phyloP scores from a whole-genome alignment of 495 filamentous ascomycete genomes.

The Bacidia gigantensis region DNA sequence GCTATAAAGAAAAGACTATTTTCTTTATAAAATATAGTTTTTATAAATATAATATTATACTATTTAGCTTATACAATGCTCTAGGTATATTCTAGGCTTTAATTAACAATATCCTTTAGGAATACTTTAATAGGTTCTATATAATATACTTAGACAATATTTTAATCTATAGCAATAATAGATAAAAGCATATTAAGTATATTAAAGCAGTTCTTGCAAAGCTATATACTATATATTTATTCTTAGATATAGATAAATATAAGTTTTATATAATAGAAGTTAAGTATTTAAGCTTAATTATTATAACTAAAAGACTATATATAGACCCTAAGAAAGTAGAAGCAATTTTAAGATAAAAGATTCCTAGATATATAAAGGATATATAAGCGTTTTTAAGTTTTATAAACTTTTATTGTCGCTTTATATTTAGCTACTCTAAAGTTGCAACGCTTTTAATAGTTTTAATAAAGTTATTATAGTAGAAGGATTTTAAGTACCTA shows the following conservation, averaged over 20 bases:
- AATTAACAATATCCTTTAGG: background rate
- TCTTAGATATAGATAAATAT: constrained; percentile 1
- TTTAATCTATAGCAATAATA: background rate
- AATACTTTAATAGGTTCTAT: background rate
- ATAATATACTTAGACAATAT: background rate
- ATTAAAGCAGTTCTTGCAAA: background rate
- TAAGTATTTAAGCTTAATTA: constrained; percentile 2
- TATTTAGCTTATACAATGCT: background rate
- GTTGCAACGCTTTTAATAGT: background rate
- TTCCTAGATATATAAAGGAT: background rate
- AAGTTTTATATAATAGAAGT: constrained; percentile 2
- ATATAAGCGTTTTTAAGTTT: background rate
- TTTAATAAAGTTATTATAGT: background rate
- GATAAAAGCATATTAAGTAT: constrained; percentile 1
- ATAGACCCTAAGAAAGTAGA: constrained; percentile 3
- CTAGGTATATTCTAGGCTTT: background rate
- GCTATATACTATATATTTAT: background rate
- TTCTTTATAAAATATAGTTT: background rate
- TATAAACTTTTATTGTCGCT: background rate
- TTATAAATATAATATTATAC: background rate
- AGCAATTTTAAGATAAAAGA: background rate
- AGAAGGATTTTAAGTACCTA: background rate
- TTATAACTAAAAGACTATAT: background rate
- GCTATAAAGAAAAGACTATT: background rate
- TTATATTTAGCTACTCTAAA: background rate